Evolutionary conservation across 2,329 filamentous ascomycete genomes (phyloP), one percentile per base, ranked within the genome.

Genomic region (Calonectria honghensis): DNA sequence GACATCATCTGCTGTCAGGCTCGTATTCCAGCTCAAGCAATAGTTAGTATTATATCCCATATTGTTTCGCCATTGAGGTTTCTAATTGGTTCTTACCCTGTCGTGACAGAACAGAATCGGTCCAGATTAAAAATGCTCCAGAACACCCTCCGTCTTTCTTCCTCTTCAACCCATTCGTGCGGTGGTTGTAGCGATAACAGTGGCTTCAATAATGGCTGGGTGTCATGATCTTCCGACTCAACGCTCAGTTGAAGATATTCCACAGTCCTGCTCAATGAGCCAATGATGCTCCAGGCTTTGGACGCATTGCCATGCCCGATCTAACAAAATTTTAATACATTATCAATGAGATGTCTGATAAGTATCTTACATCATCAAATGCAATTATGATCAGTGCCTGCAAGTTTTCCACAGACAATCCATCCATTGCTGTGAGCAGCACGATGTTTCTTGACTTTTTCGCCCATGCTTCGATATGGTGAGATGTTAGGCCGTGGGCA

Each of bases 241-340:
- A 80, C 71, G 11, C 78, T 82, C 6, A 83, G 78, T 48, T 83
- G 81, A 2, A 82, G 77, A 24, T 82, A 83, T 52, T 83, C 81
- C 6, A 82, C 82, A 0, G 78, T 81, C 20, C 82, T 73, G 1
- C 79, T 83, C 11, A 83, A 51, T 5, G 81, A 80, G 3, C 79
- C 81, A 27, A 83, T 75, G 18, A 82, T 74, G 24, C 81, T 79
- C 81, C 81, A 82, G 6, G 79, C 79, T 59, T 78, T 75, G 0
- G 78, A 79, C 11, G 76, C 79, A 6, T 79, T 73, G 1, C 80
- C 71, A n/a, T 69, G 66, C 0, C 71, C 71, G 32, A 69, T 73
- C 70, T 72, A 31, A 0, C 1, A 29, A 48, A 1, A 1, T 4
- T 18, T 63, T n/a, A 52, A 35, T 9, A 37, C 0, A 4, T 20